A percentile compares a stretch with the other conserved stretches of the same genome.
phyloP scores from a whole-genome alignment of 2,329 filamentous ascomycete species.

The Pyricularia sp. region DNA sequence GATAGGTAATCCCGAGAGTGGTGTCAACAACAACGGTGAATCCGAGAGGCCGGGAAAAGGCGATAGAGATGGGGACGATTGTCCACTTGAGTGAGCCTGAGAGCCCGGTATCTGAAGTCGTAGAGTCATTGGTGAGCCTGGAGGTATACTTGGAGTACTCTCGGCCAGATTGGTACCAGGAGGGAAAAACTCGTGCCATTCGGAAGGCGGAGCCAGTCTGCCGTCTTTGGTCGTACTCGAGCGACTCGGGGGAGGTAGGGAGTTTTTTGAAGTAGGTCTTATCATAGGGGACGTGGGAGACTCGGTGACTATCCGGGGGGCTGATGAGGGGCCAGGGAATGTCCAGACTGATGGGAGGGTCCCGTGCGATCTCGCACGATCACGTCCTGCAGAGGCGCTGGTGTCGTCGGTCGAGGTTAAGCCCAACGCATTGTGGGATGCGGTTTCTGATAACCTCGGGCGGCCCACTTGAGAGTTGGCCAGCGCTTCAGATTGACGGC shows the following conservation, averaged over 20 bases:
- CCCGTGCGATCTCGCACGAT: slow-evolving; percentile 38
- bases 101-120: slow-evolving; percentile 38
- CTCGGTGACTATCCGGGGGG: slow-evolving; percentile 17
- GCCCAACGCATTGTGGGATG: not conserved
- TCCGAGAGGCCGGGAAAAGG: slow-evolving; percentile 65
- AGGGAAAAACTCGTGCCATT: not conserved
- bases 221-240: not conserved
- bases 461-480: slow-evolving; percentile 15
- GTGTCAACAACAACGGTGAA: slow-evolving; percentile 35
- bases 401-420: not conserved
- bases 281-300: not conserved
- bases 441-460: not conserved
- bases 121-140: slow-evolving; percentile 17
- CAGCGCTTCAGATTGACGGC: slow-evolving; percentile 58
- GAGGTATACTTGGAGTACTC: slow-evolving; percentile 12
- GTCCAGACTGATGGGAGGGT: slow-evolving; percentile 21
- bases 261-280: not conserved
- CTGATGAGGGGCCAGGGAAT: slow-evolving; percentile 27
- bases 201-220: slow-evolving; percentile 2
- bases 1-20: slow-evolving; percentile 16
- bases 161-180: not conserved
- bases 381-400: slow-evolving; percentile 7
- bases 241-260: not conserved
- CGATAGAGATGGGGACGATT: slow-evolving; percentile 38
- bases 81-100: slow-evolving; percentile 30